These are phyloP conservation scores for Acacia acuminata DNA, from an alignment of 306 rosid genomes.

Conservation along the genomic window DNA sequence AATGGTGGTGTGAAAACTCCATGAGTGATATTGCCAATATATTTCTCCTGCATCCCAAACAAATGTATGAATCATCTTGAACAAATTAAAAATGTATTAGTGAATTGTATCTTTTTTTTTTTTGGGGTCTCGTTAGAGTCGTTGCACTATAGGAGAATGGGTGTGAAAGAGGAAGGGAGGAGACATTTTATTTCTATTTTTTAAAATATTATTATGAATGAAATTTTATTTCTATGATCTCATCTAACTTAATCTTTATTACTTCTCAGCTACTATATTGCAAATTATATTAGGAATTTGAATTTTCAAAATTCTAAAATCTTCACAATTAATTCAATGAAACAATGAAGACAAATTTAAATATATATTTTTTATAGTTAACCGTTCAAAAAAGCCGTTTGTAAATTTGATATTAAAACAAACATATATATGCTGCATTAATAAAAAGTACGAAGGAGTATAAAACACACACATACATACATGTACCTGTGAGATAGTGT, in stretches of 20 bases:
- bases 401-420: not conserved
- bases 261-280: not conserved
- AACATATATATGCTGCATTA: not conserved
- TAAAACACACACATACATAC: no score
- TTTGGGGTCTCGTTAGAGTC: no score
- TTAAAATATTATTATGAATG: no score
- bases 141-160: no score
- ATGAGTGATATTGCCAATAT: not conserved
- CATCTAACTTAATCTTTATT: not conserved
- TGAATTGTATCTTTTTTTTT: no score
- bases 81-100: no score
- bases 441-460: not conserved
- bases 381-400: not conserved
- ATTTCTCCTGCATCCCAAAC: constrained; percentile 1
- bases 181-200: no score
- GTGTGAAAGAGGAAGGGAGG: no score
- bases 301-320: not conserved
- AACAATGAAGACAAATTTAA: not conserved
- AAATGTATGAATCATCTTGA: no score
- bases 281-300: not conserved
- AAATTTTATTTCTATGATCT: no score
- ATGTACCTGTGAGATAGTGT: not conserved
- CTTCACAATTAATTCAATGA: not conserved
- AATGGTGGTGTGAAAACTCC: constrained; percentile 15
- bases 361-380: no score